Percentiles rank a stretch among this genome's conserved stretches.
Conservation (phyloP, 2,329 filamentous ascomycete species). For the Cladosporium sp. region DNA sequence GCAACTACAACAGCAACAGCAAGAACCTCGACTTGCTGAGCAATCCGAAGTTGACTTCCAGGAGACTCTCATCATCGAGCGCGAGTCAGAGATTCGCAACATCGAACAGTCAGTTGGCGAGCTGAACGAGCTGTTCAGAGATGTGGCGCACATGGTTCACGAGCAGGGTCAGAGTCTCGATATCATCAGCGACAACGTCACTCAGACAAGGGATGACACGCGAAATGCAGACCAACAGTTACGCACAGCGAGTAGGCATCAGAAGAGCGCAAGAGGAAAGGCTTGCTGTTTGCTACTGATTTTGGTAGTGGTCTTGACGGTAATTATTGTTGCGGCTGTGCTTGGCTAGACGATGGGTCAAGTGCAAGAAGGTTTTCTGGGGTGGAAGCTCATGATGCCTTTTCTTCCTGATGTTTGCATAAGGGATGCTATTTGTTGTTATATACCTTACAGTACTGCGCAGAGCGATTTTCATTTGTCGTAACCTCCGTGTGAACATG, state of each 20-base stretch:
- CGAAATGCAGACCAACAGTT: conserved; percentile 81
- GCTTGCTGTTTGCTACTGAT: conserved; percentile 89
- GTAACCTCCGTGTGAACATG: too few relatives aligned
- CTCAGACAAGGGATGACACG: conserved; percentile 76
- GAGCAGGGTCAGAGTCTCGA: conserved; percentile 89
- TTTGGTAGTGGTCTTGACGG: conserved; percentile 79
- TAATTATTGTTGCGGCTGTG: conserved; percentile 82
- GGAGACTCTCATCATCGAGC: conserved; percentile 89
- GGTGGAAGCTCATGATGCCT: too few relatives aligned
- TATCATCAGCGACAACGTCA: conserved; percentile 83
- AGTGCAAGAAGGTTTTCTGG: too few relatives aligned
- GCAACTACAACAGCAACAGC: conserved; percentile 50
- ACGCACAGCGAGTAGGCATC: conserved; percentile 80
- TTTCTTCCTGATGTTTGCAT: neutral
- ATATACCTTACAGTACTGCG: conserved; percentile 1
- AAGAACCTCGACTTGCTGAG: conserved; percentile 75
- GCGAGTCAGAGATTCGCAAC: conserved; percentile 92
- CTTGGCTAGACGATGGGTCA: conserved; percentile 52
- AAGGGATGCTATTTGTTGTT: neutral
- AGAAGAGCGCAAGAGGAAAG: conserved; percentile 93
- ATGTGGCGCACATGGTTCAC: conserved; percentile 94
- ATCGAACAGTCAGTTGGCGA: conserved; percentile 96
- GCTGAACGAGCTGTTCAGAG: conserved; percentile 91
- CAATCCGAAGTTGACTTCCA: conserved; percentile 98
- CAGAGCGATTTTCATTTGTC: neutral